A percentile compares a stretch with the other conserved stretches of the same genome.
These are phyloP conservation scores for Botrytis galanthina DNA, from an alignment of 2,329 filamentous ascomycete genomes.

Conservation along the genomic window DNA sequence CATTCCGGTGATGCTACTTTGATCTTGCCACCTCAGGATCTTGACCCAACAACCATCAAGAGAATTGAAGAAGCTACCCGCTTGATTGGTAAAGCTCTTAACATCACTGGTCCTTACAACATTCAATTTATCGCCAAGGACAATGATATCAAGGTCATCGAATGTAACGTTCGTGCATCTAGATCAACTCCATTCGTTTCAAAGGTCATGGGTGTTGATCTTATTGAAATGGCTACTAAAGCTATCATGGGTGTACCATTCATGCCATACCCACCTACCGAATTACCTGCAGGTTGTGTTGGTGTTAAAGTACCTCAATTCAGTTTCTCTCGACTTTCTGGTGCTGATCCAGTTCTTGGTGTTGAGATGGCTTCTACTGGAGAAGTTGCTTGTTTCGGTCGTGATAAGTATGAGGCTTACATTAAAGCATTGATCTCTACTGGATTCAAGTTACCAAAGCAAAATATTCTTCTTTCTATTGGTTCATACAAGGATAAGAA, in stretches of 20 bases:
- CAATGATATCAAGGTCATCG: constrained; percentile 90
- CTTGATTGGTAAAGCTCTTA: constrained; percentile 96
- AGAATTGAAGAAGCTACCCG: constrained; percentile 93
- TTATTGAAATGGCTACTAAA: constrained; percentile 89
- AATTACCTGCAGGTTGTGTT: constrained; percentile 77
- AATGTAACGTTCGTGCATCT: constrained; percentile 96
- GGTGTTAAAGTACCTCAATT: constrained; percentile 99
- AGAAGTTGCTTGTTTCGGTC: constrained; percentile 94
- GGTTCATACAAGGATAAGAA: constrained; percentile 97
- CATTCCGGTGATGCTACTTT: constrained; percentile 97
- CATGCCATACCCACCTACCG: constrained; percentile 74
- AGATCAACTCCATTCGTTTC: constrained; percentile 97
- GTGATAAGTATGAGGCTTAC: constrained; percentile 96
- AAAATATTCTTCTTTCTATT: constrained; percentile 92
- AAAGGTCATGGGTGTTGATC: constrained; percentile 95
- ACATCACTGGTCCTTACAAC: constrained; percentile 97
- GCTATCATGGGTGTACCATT: constrained; percentile 83
- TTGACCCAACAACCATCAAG: constrained; percentile 74
- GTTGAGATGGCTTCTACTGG: constrained; percentile 99
- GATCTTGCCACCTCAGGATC: constrained; percentile 79
- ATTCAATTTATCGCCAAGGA: constrained; percentile 97
- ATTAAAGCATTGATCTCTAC: constrained; percentile 94
- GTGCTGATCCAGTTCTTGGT: constrained; percentile 91
- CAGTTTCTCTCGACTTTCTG: constrained; percentile 95
- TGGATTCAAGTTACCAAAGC: constrained; percentile 93